phyloP scores from a whole-genome alignment of 768 basidiomycete species.

The Pulveroboletus sp. region DNA sequence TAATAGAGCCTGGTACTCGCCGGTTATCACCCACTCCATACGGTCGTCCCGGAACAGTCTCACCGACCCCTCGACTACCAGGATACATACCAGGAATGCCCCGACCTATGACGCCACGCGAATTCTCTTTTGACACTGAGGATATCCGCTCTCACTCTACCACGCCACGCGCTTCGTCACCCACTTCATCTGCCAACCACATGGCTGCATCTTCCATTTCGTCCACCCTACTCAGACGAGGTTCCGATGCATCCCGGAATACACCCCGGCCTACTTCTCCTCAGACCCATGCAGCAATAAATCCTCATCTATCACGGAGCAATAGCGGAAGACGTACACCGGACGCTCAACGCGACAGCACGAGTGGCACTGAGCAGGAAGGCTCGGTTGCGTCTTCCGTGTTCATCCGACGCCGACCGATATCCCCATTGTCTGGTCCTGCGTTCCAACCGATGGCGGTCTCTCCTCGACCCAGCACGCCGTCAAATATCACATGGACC shows the following conservation, averaged over 20 bases:
- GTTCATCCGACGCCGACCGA: conserved; percentile 58
- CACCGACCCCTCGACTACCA: conserved; percentile 57
- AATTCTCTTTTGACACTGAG: conserved; percentile 60
- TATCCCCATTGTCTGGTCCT: conserved; percentile 65
- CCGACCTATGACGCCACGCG: conserved; percentile 86
- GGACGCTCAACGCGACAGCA: conserved; percentile 43
- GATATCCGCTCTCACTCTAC: conserved; percentile 67
- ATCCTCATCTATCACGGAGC: conserved; percentile 52
- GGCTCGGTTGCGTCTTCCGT: conserved; percentile 49
- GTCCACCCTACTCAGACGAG: conserved; percentile 45
- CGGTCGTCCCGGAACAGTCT: conserved; percentile 47
- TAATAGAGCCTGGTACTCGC: conserved; percentile 46
- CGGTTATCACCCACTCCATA: conserved; percentile 61
- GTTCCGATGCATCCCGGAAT: conserved; percentile 54
- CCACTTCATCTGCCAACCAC: conserved; percentile 41
- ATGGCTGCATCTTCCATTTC: conserved; percentile 33
- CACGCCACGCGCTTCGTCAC: conserved; percentile 78
- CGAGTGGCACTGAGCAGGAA: conserved; percentile 39
- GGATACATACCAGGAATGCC: conserved; percentile 92
- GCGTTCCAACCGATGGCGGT: conserved; percentile 60
- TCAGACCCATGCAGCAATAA: conserved; percentile 34
- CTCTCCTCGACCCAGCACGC: conserved; percentile 53
- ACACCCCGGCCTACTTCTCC: conserved; percentile 51
- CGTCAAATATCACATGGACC: conserved; percentile 78
- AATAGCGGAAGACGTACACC: conserved; percentile 68